Conservation (phyloP, 139 green algal species). For the Coelastrella sp. region DNA sequence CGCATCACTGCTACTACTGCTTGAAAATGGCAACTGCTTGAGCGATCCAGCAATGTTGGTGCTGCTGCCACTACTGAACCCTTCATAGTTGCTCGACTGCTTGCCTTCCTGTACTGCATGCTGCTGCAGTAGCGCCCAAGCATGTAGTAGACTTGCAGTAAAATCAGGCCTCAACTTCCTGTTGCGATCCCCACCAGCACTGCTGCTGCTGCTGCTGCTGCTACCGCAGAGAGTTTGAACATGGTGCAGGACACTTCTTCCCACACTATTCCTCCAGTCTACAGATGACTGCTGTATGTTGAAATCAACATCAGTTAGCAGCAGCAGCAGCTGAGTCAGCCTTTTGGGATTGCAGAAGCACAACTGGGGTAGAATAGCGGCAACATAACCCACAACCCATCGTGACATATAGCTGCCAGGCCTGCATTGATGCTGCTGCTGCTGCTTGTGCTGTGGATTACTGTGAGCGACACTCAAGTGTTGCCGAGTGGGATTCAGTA, state of each 20-base stretch:
- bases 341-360: not conserved
- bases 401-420: not conserved
- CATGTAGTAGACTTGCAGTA: conserved; percentile 17
- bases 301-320: not conserved
- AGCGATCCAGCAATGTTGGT: not conserved
- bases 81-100: not conserved
- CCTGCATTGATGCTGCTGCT: not conserved
- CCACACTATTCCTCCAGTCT: not conserved
- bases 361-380: not conserved
- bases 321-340: not conserved
- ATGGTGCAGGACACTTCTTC: not conserved
- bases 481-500: not conserved
- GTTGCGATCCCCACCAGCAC: too few relatives aligned
- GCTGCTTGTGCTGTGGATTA: conserved; percentile 18
- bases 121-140: conserved; percentile 20
- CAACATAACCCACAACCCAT: not conserved
- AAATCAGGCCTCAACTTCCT: not conserved
- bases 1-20: too few relatives aligned
- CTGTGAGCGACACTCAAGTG: not conserved
- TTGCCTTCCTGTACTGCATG: not conserved
- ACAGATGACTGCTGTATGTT: not conserved
- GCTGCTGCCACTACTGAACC: not conserved
- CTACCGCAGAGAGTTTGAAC: not conserved
- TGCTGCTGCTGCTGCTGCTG: not conserved
- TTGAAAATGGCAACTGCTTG: too few relatives aligned